Evolutionary conservation across 2,329 filamentous ascomycete species (phyloP).

Genomic region (Fusarium foetens): DNA sequence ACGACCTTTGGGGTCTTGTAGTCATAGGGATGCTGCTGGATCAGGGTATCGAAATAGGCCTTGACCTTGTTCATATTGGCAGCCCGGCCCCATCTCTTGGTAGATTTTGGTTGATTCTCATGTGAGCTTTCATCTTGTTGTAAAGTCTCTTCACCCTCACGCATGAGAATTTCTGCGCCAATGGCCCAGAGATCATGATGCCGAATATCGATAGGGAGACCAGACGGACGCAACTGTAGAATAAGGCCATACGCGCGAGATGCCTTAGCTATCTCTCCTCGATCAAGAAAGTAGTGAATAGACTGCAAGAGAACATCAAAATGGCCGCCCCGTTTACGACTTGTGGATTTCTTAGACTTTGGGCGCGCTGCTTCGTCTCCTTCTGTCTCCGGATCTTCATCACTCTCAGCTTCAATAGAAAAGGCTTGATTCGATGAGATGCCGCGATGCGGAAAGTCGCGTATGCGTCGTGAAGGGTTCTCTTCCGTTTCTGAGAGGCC

Average conservation of each 20-base stretch:
- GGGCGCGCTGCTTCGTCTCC: constrained; percentile 10
- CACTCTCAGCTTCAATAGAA: constrained; percentile 31
- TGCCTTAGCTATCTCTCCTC: constrained; percentile 76
- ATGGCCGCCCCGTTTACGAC: constrained; percentile 56
- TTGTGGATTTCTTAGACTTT: constrained; percentile 23
- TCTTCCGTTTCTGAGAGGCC: constrained; percentile 61
- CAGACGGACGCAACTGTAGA: constrained; percentile 61
- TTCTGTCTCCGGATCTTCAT: constrained; percentile 34
- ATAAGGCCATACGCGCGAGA: constrained; percentile 80
- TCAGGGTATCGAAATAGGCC: constrained; percentile 79
- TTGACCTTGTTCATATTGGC: constrained; percentile 58
- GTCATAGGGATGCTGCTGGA: constrained; percentile 79
- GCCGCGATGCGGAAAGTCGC: constrained; percentile 64
- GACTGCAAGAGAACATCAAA: constrained; percentile 74
- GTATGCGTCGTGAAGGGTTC: constrained; percentile 51
- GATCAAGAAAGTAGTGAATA: constrained; percentile 76
- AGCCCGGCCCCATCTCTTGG: constrained; percentile 54
- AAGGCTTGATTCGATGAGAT: constrained; percentile 12
- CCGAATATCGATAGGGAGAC: constrained; percentile 71
- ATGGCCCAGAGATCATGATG: constrained; percentile 80
- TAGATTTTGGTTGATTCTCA: neutral
- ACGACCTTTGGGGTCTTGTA: constrained; percentile 66
- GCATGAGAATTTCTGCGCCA: constrained; percentile 84
- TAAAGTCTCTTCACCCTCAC: constrained; percentile 57
- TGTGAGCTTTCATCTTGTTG: constrained; percentile 5